These are phyloP conservation scores for Boletus vermiculosoides DNA, from an alignment of 768 basidiomycete species.

Conservation along the genomic window DNA sequence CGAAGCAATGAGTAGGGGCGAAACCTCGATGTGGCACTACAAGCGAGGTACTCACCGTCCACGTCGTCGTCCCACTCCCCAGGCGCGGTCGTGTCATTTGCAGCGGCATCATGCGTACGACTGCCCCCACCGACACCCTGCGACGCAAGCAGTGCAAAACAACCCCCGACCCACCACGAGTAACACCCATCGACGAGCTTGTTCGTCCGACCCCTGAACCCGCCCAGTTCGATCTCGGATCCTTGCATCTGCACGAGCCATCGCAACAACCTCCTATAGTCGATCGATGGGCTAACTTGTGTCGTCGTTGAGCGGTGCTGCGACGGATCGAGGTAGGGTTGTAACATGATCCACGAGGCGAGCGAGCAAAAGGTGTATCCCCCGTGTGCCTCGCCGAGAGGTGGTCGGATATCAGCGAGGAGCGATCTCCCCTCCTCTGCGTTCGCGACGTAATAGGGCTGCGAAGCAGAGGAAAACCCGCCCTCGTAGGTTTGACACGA, in stretches of 20 bases:
- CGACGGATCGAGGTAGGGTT: constrained; percentile 44
- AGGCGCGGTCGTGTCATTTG: constrained; percentile 5
- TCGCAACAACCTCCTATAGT: constrained; percentile 59
- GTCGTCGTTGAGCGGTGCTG: neutral
- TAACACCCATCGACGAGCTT: constrained; percentile 99
- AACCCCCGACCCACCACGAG: constrained; percentile 98
- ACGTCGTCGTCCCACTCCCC: constrained; percentile 70
- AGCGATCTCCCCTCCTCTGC: constrained; percentile 21
- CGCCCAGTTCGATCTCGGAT: constrained; percentile 76
- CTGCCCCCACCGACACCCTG: constrained; percentile 40
- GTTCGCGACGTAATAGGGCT: constrained; percentile 55
- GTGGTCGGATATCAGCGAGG: constrained; percentile 55
- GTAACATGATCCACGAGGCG: constrained; percentile 78
- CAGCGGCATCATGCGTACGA: neutral
- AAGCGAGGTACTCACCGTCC: constrained; percentile 48
- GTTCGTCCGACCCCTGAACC: constrained; percentile 91
- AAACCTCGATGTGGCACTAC: neutral
- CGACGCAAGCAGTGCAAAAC: constrained; percentile 74
- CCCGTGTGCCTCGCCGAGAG: constrained; percentile 94
- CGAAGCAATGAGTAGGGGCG: neutral
- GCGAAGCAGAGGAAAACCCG: constrained; percentile 81
- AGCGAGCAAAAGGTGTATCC: constrained; percentile 96
- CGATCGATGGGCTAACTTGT: constrained; percentile 40
- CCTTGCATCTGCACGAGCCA: constrained; percentile 92
- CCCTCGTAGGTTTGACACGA: constrained; percentile 98